Conservation (phyloP, 768 basidiomycete species). For the Phanerodontia chrysosporium region DNA sequence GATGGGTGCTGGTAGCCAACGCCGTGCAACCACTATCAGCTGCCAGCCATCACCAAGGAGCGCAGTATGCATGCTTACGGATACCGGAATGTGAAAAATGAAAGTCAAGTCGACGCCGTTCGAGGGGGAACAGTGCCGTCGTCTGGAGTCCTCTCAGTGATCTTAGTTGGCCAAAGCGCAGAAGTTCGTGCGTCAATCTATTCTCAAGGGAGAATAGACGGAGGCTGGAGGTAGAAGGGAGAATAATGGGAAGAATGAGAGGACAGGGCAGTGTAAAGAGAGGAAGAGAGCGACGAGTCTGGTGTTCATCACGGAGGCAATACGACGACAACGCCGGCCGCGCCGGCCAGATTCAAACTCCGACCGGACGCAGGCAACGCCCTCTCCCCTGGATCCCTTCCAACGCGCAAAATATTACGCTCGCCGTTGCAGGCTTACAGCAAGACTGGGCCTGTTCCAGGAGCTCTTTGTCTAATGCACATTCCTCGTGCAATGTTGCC, state of each 20-base stretch:
- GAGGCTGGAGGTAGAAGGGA: neutral
- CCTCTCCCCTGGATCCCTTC: neutral
- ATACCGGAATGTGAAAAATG: neutral
- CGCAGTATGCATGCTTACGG: neutral
- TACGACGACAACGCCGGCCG: neutral
- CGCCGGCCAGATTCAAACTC: slow-evolving; percentile 3
- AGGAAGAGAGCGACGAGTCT: slow-evolving; percentile 7
- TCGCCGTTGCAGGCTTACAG: no score
- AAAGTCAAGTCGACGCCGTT: neutral
- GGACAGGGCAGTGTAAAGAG: slow-evolving; percentile 4
- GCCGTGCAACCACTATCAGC: neutral
- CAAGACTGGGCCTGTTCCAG: no score
- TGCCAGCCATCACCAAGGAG: neutral
- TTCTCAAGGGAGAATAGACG: neutral
- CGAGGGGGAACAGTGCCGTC: neutral
- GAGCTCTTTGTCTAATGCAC: no score
- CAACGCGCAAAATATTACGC: no score
- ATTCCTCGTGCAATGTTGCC: neutral
- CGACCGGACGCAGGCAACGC: neutral
- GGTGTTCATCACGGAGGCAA: slow-evolving; percentile 5
- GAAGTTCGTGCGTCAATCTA: neutral
- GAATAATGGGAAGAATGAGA: slow-evolving; percentile 6
- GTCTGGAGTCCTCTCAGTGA: neutral
- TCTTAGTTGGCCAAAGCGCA: neutral
- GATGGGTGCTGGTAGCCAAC: neutral